phyloP scores from a whole-genome alignment of 1,284 basidiomycete species.

The Meripilus lineatus region DNA sequence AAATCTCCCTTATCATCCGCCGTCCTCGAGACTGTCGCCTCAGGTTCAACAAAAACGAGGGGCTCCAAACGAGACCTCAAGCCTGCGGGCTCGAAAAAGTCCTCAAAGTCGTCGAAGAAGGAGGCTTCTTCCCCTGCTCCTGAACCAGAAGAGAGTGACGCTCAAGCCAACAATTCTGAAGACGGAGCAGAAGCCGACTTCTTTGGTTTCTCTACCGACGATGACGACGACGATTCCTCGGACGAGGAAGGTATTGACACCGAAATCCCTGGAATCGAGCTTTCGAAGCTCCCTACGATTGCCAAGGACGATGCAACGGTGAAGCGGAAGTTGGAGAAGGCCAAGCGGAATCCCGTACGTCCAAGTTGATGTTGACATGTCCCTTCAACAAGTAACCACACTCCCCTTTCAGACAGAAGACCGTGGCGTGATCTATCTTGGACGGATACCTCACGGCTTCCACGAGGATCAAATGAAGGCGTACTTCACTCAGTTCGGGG shows the following conservation, averaged over 20 bases:
- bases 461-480: slow-evolving; percentile 91
- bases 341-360: slow-evolving; percentile 74
- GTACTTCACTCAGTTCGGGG: slow-evolving; percentile 96
- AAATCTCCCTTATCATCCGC: neutral
- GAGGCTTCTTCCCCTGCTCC: slow-evolving; percentile 4
- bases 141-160: slow-evolving; percentile 12
- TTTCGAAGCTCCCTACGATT: slow-evolving; percentile 71
- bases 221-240: slow-evolving; percentile 72
- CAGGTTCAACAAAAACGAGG: too few species aligned
- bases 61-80: too few species aligned
- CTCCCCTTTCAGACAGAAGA: slow-evolving; percentile 51
- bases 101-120: slow-evolving; percentile 3
- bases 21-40: too few species aligned
- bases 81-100: neutral
- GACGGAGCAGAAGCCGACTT: slow-evolving; percentile 40
- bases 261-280: slow-evolving; percentile 51
- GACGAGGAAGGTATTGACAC: slow-evolving; percentile 70
- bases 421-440: slow-evolving; percentile 86
- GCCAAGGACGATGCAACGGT: slow-evolving; percentile 83
- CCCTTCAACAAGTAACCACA: neutral
- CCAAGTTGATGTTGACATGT: neutral
- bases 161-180: slow-evolving; percentile 14
- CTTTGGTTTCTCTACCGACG: slow-evolving; percentile 74
- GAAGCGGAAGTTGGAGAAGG: slow-evolving; percentile 77
- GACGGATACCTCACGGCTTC: slow-evolving; percentile 94